phyloP scores from a whole-genome alignment of 306 rosid genomes.

The Acacia acuminata region DNA sequence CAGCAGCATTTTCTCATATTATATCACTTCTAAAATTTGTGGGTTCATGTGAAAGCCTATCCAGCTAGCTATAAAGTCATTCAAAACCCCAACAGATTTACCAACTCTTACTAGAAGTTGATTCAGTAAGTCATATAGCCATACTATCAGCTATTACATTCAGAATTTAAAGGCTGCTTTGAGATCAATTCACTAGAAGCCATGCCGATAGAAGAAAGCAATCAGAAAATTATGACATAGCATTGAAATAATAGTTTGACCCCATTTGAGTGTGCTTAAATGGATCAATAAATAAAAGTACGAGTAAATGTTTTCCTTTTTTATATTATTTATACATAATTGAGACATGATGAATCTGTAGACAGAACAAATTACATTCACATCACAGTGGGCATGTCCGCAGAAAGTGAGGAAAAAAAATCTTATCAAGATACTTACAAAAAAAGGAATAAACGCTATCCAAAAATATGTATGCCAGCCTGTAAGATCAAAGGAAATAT shows the following conservation, averaged over 20 bases:
- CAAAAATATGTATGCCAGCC: constrained; percentile 98
- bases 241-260: background rate
- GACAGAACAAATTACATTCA: background rate
- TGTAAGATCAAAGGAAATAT: constrained; percentile 41
- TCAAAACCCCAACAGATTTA: background rate
- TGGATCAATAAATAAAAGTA: background rate
- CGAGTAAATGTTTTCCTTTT: background rate
- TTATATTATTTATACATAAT: background rate
- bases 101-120: background rate
- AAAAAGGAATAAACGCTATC: constrained; percentile 84
- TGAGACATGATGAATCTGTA: background rate
- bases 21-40: background rate
- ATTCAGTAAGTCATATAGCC: background rate
- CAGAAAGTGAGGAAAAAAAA: background rate
- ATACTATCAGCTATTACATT: background rate
- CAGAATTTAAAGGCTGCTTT: background rate
- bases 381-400: background rate
- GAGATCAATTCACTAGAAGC: background rate
- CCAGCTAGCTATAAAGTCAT: background rate
- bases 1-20: too few relatives aligned
- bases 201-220: background rate
- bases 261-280: background rate
- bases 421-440: constrained; percentile 56
- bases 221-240: background rate
- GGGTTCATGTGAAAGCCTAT: background rate